Evolutionary conservation across 2,329 filamentous ascomycete species (phyloP), one percentile per base, ranked within the genome.

Genomic region (Botryosphaeria dothidea): DNA sequence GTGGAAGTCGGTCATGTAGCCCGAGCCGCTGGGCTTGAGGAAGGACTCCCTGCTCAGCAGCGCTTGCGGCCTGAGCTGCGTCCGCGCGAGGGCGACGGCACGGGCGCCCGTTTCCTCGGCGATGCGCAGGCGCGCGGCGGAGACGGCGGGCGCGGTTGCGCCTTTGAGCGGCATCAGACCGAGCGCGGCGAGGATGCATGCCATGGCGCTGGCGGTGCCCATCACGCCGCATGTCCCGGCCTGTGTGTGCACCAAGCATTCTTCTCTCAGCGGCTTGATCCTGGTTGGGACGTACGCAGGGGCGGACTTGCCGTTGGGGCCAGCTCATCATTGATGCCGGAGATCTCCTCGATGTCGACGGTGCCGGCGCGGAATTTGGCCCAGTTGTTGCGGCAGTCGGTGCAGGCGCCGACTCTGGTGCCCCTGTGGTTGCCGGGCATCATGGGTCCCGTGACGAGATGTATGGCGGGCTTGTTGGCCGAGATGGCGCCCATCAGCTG

Each of bases 1-100:
- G 81, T 92, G 93, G 4, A 96, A 85, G 73, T 96, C 92, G 65
- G 91, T 91, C 91, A 96, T 95, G 75, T 91, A 88, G 78, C 93
- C 92, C 69, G 89, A 88, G 19, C 93, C 93, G 56, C 87, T 91
- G 0, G 93, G 93, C 0, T 92, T 90, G 15, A 81, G 70, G 66
- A 83, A 84, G 0, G 82, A 84, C 64, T 82, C 80, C 45, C 77
- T 75, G 0, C 76, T 77, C 9, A 84, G 71, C 4, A 84, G 71
- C 6, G 2, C 73, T 71, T 8, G 72, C 43, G 43, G 43, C 5
- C 1, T 2, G 0, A 45, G 43, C 17, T 45, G 43, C 15, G 19
- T 1, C 17, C 19, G 69, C 1, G 80, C 79, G 0, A 79, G 78
- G 7, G 74, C 70, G 3, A 85, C 82, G 2, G 83, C 83, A 67